Evolutionary conservation across 2,329 filamentous ascomycete species (phyloP).

Genomic region (Bipolaris cookei): DNA sequence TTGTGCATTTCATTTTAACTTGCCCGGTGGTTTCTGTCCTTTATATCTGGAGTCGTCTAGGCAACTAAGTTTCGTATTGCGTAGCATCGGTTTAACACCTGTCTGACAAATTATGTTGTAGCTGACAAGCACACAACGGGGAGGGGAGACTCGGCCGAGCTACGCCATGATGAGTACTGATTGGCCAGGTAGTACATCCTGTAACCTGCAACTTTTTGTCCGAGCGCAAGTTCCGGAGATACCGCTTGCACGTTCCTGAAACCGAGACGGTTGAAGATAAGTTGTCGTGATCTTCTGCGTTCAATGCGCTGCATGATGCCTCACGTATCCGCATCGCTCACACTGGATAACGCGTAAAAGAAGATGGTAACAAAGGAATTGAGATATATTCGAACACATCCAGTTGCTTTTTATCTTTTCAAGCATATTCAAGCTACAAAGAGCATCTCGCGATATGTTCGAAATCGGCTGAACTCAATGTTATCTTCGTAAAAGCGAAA

Average conservation of each 20-base stretch:
- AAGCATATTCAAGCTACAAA: too few species aligned
- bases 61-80: neutral
- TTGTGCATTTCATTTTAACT: neutral
- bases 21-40: neutral
- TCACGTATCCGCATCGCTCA: too few species aligned
- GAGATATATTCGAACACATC: neutral
- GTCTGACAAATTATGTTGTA: neutral
- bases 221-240: neutral
- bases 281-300: neutral
- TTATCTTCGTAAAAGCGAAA: too few species aligned
- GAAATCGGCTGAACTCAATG: neutral
- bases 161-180: neutral
- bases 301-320: too few species aligned
- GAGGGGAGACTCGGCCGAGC: slow-evolving; percentile 7
- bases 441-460: neutral
- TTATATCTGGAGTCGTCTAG: neutral
- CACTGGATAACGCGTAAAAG: neutral
- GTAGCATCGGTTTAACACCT: neutral
- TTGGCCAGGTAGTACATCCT: neutral
- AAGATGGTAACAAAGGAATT: neutral
- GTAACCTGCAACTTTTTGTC: neutral
- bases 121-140: slow-evolving; percentile 5
- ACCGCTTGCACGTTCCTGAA: neutral
- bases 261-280: neutral
- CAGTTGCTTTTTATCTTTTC: too few species aligned